A percentile compares a stretch with the other conserved stretches of the same genome.
phyloP scores from a whole-genome alignment of 306 rosid genomes.

The Hippophae gyantsensis region DNA sequence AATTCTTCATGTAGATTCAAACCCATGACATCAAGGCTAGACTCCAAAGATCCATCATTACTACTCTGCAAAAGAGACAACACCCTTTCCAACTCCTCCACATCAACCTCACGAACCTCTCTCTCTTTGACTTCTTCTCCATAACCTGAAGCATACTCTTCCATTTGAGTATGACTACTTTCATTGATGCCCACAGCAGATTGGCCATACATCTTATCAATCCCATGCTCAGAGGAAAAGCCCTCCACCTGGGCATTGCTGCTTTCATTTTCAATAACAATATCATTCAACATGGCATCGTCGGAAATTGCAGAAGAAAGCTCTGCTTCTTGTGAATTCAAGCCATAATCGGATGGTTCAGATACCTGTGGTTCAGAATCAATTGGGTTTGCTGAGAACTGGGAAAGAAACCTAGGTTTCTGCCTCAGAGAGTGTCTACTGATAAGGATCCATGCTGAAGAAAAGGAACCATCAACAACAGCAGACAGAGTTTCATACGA shows the following conservation, averaged over 20 bases:
- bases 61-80: slow-evolving; percentile 34
- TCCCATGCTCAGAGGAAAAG: slow-evolving; percentile 8
- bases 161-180: slow-evolving; percentile 7
- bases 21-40: slow-evolving; percentile 35
- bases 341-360: neutral
- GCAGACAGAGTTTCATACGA: slow-evolving; percentile 12
- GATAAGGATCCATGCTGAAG: slow-evolving; percentile 5
- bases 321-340: neutral
- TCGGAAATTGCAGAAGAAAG: slow-evolving; percentile 7
- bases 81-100: slow-evolving; percentile 42
- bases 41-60: slow-evolving; percentile 44
- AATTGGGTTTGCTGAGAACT: slow-evolving; percentile 2
- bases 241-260: slow-evolving; percentile 3
- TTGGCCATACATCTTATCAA: slow-evolving; percentile 1
- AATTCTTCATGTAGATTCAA: slow-evolving; percentile 38
- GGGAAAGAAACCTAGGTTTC: slow-evolving; percentile 28
- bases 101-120: slow-evolving; percentile 33
- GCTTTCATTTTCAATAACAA: slow-evolving; percentile 3
- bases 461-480: too few species aligned
- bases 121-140: slow-evolving; percentile 13
- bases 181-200: slow-evolving; percentile 1
- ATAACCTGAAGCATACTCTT: neutral
- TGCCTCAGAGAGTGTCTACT: neutral
- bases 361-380: slow-evolving; percentile 9
- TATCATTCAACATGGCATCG: too few species aligned